Evolutionary conservation across 768 basidiomycete genomes (phyloP).

Genomic region (Suillus americanus): DNA sequence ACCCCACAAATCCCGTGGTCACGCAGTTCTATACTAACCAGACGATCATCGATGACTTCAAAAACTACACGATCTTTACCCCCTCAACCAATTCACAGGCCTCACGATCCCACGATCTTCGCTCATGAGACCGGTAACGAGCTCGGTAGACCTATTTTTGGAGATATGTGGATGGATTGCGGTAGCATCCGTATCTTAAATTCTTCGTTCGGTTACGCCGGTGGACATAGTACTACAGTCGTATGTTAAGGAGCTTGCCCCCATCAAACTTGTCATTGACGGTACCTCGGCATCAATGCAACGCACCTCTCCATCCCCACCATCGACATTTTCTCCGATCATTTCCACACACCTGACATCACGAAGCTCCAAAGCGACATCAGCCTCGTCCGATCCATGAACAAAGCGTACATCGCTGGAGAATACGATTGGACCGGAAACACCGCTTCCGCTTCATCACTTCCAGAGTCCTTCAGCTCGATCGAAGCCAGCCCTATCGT

Average conservation of each 20-base stretch:
- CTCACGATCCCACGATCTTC: conserved; percentile 13
- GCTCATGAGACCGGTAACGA: conserved; percentile 12
- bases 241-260: conserved; percentile 27
- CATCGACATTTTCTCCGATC: conserved; percentile 12
- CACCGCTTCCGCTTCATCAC: conserved; percentile 16
- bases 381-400: conserved; percentile 12
- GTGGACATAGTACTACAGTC: background rate
- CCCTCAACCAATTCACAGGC: conserved; percentile 16
- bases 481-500: conserved; percentile 12
- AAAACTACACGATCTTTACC: conserved; percentile 43
- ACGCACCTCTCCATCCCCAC: background rate
- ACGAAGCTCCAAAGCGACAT: conserved; percentile 15
- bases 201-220: conserved; percentile 1
- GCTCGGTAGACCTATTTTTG: conserved; percentile 8
- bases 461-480: conserved; percentile 13
- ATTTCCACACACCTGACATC: conserved; percentile 16
- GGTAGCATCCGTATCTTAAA: conserved; percentile 10
- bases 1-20: conserved; percentile 24
- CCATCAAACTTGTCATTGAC: conserved; percentile 23
- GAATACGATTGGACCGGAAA: conserved; percentile 26
- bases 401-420: conserved; percentile 23
- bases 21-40: conserved; percentile 47
- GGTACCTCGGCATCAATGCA: background rate
- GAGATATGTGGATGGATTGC: conserved; percentile 19
- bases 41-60: conserved; percentile 45